Evolutionary conservation across 1,284 basidiomycete species (phyloP).

Genomic region (Golubevia pallescens): DNA sequence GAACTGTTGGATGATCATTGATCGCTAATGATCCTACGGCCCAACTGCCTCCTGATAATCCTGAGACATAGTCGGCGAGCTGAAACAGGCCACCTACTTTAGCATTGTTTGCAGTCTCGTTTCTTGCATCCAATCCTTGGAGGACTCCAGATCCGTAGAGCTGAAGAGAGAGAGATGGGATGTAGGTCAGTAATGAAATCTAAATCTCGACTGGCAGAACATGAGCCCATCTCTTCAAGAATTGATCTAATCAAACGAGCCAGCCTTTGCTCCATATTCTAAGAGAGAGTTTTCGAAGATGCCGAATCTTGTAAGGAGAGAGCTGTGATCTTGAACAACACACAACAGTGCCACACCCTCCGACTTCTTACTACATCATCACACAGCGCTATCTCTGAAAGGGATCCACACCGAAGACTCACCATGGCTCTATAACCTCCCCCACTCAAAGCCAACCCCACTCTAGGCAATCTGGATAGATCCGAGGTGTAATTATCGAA

Average conservation of each 20-base stretch:
- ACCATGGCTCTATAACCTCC: conserved; percentile 68
- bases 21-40: conserved; percentile 38
- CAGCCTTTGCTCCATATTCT: conserved; percentile 1
- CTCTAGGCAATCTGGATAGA: conserved; percentile 58
- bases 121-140: conserved; percentile 50
- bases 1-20: conserved; percentile 53
- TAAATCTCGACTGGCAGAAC: conserved; percentile 10
- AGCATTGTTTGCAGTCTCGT: conserved; percentile 39
- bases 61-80: conserved; percentile 48
- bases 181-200: conserved; percentile 11
- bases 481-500: conserved; percentile 34
- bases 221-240: conserved; percentile 5
- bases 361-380: neutral
- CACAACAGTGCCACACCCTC: neutral
- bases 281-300: conserved; percentile 2
- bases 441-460: conserved; percentile 66
- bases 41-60: conserved; percentile 55
- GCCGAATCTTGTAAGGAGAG: neutral
- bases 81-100: conserved; percentile 57
- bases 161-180: conserved; percentile 2
- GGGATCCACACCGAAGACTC: conserved; percentile 3
- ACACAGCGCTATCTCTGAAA: neutral
- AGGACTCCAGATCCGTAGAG: conserved; percentile 36
- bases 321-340: neutral
- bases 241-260: conserved; percentile 1